These are phyloP conservation scores for Tetrahymena elliotti DNA, from an alignment of 73 alveolate species.

Conservation along the genomic window DNA sequence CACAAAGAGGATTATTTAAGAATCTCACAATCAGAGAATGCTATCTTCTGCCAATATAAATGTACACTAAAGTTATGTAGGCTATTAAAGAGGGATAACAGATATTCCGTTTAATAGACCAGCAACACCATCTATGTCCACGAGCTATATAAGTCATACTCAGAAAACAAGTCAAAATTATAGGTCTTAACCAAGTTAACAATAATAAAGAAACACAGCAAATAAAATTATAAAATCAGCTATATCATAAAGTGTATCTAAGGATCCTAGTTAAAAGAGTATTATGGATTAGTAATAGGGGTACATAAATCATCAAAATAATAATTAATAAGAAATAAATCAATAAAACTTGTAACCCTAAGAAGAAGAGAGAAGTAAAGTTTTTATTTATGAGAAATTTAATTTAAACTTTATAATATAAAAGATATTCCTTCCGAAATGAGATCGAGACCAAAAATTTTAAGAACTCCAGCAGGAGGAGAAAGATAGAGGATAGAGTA, in stretches of 20 bases:
- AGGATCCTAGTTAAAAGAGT: slow-evolving; percentile 40
- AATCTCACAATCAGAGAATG: slow-evolving; percentile 45
- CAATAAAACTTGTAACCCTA: neutral
- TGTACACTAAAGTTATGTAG: slow-evolving; percentile 1
- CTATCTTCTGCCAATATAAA: slow-evolving; percentile 47
- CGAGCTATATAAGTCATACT: slow-evolving; percentile 52
- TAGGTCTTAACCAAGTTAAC: slow-evolving; percentile 50
- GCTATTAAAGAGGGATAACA: neutral
- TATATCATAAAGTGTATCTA: slow-evolving; percentile 35
- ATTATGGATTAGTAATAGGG: neutral
- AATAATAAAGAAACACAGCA: slow-evolving; percentile 50
- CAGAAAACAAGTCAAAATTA: slow-evolving; percentile 60
- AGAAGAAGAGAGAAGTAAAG: neutral
- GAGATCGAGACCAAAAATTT: slow-evolving; percentile 65
- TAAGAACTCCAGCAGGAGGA: slow-evolving; percentile 67
- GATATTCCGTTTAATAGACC: slow-evolving; percentile 20
- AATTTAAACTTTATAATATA: neutral
- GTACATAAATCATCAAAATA: slow-evolving; percentile 4
- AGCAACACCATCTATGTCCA: slow-evolving; percentile 46
- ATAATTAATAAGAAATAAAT: neutral
- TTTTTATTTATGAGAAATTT: neutral
- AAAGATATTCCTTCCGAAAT: slow-evolving; percentile 57
- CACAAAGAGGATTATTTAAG: slow-evolving; percentile 48
- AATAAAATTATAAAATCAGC: slow-evolving; percentile 32
- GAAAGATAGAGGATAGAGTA: slow-evolving; percentile 20